Evolutionary conservation across 345 rosid genomes (phyloP), one percentile per base, ranked within the genome.

Genomic region (Toxicodendron radicans): DNA sequence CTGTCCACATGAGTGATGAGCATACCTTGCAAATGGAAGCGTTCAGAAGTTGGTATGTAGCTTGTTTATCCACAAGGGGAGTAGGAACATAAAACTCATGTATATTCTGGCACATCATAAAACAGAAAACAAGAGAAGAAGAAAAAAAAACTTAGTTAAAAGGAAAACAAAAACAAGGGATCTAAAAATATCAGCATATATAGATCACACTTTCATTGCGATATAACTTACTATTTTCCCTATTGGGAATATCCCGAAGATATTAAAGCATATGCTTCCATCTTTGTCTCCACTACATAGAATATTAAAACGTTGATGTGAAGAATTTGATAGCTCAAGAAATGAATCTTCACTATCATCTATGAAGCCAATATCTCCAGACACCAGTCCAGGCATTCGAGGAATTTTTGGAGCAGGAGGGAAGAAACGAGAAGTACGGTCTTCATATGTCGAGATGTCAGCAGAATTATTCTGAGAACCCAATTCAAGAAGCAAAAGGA

Each of bases 401-500:
- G 99, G 99, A 73, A 87, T 81, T 77, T 94, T 89, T 18, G 99
- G 99, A 79, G 97, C 90, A 54, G 93, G 91, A 85, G 96, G 95
- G 68, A 92, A 92, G 85, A 92, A 95, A 49, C 90, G 91, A 58
- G 92, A 72, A 71, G 98, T 92, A 24, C 99, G 94, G 76, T 92
- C 99, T 77, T 90, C 97, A 76, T 84, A 91, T 35, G 83, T 72
- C 0, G 83, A 80, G 71, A 73, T 76, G 49, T 79, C 82, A 68
- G 74, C 62, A 83, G 76, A 70, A 49, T 81, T 83, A 74, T 84
- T 88, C 97, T 90, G 81, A 76, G 77, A 78, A 16, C 62, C 38
- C 30, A 76, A 48, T 72, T 32, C 4, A 51, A 27, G 9, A 35
- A 63, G 18, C 62, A 52, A 46, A 63, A 20, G 60, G 23, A 63